These are phyloP conservation scores for Cladorrhinum samala DNA, from an alignment of 495 filamentous ascomycete genomes.

Conservation along the genomic window DNA sequence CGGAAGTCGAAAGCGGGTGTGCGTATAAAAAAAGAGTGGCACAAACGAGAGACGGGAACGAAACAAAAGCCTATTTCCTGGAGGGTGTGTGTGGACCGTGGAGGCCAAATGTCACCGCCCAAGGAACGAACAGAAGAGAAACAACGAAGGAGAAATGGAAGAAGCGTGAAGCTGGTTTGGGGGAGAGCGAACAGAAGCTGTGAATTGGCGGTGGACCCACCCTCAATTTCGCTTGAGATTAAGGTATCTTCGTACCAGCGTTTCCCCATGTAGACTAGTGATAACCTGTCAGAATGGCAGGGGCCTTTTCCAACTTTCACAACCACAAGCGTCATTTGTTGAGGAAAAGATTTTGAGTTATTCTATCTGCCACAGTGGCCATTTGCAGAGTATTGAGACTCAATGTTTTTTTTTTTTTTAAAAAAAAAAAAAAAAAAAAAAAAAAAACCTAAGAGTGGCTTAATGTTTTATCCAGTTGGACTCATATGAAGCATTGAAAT, in stretches of 20 bases:
- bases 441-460: too few relatives aligned
- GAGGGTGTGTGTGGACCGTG: background rate
- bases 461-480: too few relatives aligned
- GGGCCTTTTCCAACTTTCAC: conserved; percentile 16
- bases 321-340: too few relatives aligned
- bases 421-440: background rate
- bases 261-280: conserved; percentile 25
- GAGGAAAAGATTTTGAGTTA: background rate
- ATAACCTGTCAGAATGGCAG: conserved; percentile 1
- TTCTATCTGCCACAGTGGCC: too few relatives aligned
- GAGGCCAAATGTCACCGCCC: conserved; percentile 1
- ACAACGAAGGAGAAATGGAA: conserved; percentile 12
- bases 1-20: background rate
- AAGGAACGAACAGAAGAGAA: conserved; percentile 8
- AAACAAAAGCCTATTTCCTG: conserved; percentile 4
- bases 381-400: too few relatives aligned
- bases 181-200: conserved; percentile 10
- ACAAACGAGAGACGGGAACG: conserved; percentile 2
- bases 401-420: background rate
- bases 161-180: conserved; percentile 11
- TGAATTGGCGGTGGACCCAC: conserved; percentile 22
- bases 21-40: background rate
- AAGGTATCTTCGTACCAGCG: conserved; percentile 15
- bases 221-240: conserved; percentile 35
- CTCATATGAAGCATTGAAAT: too few relatives aligned